Evolutionary conservation across 768 basidiomycete genomes (phyloP), one percentile per base, ranked within the genome.

Genomic region (Xanthoconium stramineum): DNA sequence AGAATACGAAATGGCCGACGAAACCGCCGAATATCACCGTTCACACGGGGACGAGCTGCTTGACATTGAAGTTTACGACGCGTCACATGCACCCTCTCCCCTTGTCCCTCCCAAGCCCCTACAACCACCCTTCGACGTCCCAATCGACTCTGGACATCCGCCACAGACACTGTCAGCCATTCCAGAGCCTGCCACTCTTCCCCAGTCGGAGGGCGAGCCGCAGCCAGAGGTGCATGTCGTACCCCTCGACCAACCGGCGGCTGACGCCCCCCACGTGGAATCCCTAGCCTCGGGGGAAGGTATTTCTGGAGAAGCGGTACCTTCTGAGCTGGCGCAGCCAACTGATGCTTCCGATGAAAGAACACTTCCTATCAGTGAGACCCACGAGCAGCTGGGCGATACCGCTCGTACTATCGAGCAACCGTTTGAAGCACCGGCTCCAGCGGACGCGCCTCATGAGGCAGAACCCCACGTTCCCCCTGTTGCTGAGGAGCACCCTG

Each of bases 1-100:
- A 39, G 85, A 86, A 69, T 86, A 82, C 59, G 71, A 72, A 56
- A 72, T 72, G 73, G 62, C 61, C 12, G 73, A 72, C 51, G 72
- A 72, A 63, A 73, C 68, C 15, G 58, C 51, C 17, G 68, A 62
- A 54, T 73, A 52, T 53, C 61, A 52, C 3, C 62, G 62, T 28
- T 50, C 43, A 42, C 60, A 51, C 47, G 61, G 56, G 47, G 59
- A 60, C 47, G 75, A 76, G 38, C 60, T 67, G 35, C 61, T 69
- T 11, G 77, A 78, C 56, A 63, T 76, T 51, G 77, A 78, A 57
- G 74, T 78, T 44, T 68, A 71, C 54, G 77, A 78, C 63, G 71
- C 62, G 37, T 77, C 76, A 10, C 65, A 65, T 29, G 65, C 55
- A 3, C 61, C 67, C 14, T 70, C 74, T 43, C 74, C 72, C 43